Evolutionary conservation across 176 grass and related monocot species (phyloP).

Genomic region (Puya raimondii): DNA sequence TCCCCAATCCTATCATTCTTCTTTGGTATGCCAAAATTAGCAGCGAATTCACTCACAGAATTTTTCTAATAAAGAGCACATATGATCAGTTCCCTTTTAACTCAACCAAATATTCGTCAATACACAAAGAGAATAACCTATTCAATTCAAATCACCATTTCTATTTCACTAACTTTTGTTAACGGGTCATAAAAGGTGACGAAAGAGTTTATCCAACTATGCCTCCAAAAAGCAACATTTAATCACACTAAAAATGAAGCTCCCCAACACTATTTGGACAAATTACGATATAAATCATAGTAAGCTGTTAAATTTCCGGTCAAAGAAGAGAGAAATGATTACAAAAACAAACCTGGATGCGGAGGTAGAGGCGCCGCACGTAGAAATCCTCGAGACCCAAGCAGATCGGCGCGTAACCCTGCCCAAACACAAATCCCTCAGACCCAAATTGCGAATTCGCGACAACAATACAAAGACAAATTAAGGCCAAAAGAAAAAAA

Average conservation of each 20-base stretch:
- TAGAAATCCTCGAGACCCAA: slow-evolving; percentile 84
- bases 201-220: background rate
- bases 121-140: no score
- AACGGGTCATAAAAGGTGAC: no score
- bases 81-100: no score
- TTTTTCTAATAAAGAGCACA: no score
- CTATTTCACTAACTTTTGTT: no score
- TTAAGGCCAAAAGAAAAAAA: background rate
- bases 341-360: slow-evolving; percentile 40
- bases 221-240: background rate
- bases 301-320: background rate
- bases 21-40: no score
- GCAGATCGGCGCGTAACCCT: slow-evolving; percentile 78
- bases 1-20: no score
- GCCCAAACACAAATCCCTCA: background rate
- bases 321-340: background rate
- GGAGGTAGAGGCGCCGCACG: slow-evolving; percentile 59
- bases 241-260: background rate
- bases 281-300: background rate
- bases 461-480: background rate
- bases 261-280: background rate
- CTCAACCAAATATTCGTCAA: no score
- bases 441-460: no score
- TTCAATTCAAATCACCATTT: no score
- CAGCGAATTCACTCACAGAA: no score